Conservation (phyloP, 495 filamentous ascomycete species). For the Podospora pseudoanserina region DNA sequence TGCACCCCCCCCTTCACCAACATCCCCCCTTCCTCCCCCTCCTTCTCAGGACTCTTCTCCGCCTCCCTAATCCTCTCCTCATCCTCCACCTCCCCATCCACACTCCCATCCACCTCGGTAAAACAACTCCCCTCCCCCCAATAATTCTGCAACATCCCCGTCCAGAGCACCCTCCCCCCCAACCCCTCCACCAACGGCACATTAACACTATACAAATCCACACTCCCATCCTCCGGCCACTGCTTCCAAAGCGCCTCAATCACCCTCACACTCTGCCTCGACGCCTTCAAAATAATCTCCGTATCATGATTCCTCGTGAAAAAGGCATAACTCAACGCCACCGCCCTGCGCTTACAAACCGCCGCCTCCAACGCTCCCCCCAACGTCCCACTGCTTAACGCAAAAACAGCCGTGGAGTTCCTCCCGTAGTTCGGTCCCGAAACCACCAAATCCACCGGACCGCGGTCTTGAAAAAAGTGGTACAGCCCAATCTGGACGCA, state of each 20-base stretch:
- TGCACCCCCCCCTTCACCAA: constrained; percentile 33
- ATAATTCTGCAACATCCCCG: constrained; percentile 79
- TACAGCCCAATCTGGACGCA: constrained; percentile 88
- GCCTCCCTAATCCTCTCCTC: constrained; percentile 63
- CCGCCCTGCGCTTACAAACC: constrained; percentile 68
- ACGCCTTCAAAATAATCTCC: constrained; percentile 69
- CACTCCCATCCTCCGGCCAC: constrained; percentile 61
- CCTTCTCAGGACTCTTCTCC: constrained; percentile 44
- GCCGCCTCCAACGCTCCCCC: constrained; percentile 91
- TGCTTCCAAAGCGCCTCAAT: constrained; percentile 72
- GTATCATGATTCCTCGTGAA: constrained; percentile 76
- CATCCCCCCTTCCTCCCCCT: constrained; percentile 22
- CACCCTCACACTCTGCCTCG: constrained; percentile 62
- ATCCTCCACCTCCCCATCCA: constrained; percentile 56
- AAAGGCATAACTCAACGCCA: constrained; percentile 87
- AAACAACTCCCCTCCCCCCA: constrained; percentile 82
- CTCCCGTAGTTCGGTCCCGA: constrained; percentile 92
- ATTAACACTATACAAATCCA: constrained; percentile 85
- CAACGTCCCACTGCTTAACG: constrained; percentile 83
- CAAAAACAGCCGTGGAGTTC: constrained; percentile 89
- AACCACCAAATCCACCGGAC: constrained; percentile 79
- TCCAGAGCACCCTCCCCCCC: constrained; percentile 67
- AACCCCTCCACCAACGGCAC: constrained; percentile 73
- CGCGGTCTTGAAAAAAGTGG: constrained; percentile 78
- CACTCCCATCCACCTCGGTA: constrained; percentile 62